Evolutionary conservation across 2,329 filamentous ascomycete genomes (phyloP).

Genomic region (Epichloe uncinata): DNA sequence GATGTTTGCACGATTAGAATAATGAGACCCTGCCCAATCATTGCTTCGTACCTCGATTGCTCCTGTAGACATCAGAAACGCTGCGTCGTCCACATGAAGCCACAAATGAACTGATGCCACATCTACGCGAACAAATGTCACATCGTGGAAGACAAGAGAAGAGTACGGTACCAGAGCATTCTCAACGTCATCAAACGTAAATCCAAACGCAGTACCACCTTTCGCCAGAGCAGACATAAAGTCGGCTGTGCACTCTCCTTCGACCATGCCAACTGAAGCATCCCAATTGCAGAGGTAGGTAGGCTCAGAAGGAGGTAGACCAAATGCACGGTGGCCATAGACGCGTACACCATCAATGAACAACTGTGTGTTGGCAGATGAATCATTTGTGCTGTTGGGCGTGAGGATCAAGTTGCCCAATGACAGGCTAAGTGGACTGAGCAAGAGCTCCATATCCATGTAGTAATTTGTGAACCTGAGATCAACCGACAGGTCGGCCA

Average conservation of each 20-base stretch:
- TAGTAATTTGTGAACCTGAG: constrained; percentile 95
- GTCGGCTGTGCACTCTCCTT: constrained; percentile 68
- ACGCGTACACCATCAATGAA: constrained; percentile 72
- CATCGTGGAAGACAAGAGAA: constrained; percentile 62
- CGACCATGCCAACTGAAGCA: constrained; percentile 63
- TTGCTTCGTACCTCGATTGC: constrained; percentile 63
- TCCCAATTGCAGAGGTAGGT: constrained; percentile 98
- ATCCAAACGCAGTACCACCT: constrained; percentile 59
- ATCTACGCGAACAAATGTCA: constrained; percentile 69
- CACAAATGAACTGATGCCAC: constrained; percentile 63
- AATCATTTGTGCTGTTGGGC: constrained; percentile 36
- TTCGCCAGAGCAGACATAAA: constrained; percentile 61
- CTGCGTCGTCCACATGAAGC: constrained; percentile 66
- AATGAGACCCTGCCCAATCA: constrained; percentile 71
- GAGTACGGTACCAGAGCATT: constrained; percentile 69
- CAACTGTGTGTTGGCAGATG: constrained; percentile 54
- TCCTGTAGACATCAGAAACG: constrained; percentile 60
- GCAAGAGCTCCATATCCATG: constrained; percentile 76
- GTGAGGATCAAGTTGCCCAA: constrained; percentile 35
- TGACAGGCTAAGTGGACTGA: constrained; percentile 66
- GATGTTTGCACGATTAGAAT: constrained; percentile 68
- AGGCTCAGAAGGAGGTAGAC: constrained; percentile 76
- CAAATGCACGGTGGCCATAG: constrained; percentile 83
- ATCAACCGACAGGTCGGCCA: constrained; percentile 61
- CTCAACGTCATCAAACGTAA: constrained; percentile 84